A percentile compares a stretch with the other conserved stretches of the same genome.
phyloP scores from a whole-genome alignment of 495 filamentous ascomycete species.

The Podospora fimiseda region DNA sequence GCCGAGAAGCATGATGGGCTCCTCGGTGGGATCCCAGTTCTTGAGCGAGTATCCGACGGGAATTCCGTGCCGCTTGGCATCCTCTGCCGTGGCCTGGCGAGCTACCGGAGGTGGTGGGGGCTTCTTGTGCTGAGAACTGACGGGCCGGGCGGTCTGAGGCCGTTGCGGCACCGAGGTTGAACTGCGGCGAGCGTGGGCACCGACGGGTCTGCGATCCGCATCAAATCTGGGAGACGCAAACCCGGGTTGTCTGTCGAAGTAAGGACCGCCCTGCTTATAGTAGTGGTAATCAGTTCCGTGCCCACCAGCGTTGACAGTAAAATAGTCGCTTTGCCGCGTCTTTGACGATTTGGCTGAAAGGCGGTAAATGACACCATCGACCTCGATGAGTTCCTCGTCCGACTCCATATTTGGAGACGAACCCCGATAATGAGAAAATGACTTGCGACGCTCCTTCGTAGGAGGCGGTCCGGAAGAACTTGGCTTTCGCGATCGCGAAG shows the following conservation, averaged over 20 bases:
- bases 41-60: constrained; percentile 91
- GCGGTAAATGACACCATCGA: constrained; percentile 42
- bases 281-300: constrained; percentile 52
- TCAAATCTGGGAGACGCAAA: constrained; percentile 40
- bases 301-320: constrained; percentile 40
- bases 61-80: constrained; percentile 74
- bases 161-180: constrained; percentile 37
- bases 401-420: constrained; percentile 48
- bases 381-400: constrained; percentile 53
- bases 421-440: constrained; percentile 49
- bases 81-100: constrained; percentile 77
- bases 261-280: constrained; percentile 44
- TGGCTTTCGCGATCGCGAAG: constrained; percentile 41
- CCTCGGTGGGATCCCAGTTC: constrained; percentile 96
- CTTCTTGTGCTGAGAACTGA: constrained; percentile 30
- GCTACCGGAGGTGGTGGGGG: constrained; percentile 22
- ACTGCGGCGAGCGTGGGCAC: constrained; percentile 34
- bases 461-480: constrained; percentile 41
- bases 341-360: constrained; percentile 40
- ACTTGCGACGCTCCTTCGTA: constrained; percentile 43
- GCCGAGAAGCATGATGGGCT: constrained; percentile 84
- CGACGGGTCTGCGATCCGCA: constrained; percentile 30
- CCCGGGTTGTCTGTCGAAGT: constrained; percentile 34
- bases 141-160: constrained; percentile 40
- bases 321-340: constrained; percentile 34